phyloP scores from a whole-genome alignment of 2,329 filamentous ascomycete species.

The Xylaria sp. region DNA sequence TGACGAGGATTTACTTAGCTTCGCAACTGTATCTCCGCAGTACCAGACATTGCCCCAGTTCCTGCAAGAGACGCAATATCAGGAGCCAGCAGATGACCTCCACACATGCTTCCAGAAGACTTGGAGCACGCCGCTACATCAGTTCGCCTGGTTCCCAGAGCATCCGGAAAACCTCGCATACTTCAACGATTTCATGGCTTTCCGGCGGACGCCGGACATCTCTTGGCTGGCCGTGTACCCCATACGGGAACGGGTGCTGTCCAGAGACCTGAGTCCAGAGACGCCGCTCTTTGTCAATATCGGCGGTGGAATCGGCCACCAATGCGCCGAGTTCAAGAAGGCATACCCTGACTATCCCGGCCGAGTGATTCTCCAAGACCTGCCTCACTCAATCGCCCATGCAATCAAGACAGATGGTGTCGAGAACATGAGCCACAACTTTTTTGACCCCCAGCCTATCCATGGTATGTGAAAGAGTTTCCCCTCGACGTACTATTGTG shows the following conservation, averaged over 20 bases:
- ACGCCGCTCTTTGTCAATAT: conserved; percentile 40
- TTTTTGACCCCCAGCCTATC: not conserved
- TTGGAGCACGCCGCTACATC: too few relatives aligned
- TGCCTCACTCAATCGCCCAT: conserved; percentile 22
- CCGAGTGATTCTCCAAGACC: conserved; percentile 38
- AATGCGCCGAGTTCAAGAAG: conserved; percentile 34
- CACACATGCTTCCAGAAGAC: too few relatives aligned
- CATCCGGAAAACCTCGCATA: conserved; percentile 34
- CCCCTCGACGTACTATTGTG: too few relatives aligned
- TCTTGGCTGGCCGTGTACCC: conserved; percentile 43
- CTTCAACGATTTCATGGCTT: conserved; percentile 44
- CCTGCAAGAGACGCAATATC: too few relatives aligned
- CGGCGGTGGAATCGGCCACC: conserved; percentile 38
- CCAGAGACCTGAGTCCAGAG: too few relatives aligned
- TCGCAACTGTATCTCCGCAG: too few relatives aligned
- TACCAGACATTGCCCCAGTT: too few relatives aligned
- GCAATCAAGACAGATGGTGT: conserved; percentile 32
- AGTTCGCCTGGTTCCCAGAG: conserved; percentile 32
- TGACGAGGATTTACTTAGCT: too few relatives aligned
- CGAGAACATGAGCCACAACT: conserved; percentile 7
- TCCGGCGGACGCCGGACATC: conserved; percentile 42
- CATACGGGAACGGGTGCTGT: too few relatives aligned
- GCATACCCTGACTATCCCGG: conserved; percentile 32
- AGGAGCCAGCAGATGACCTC: too few relatives aligned
- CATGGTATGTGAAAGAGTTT: conserved; percentile 9